Percentiles rank a stretch among this genome's conserved stretches.
These are phyloP conservation scores for Candida sithepensis DNA, from an alignment of 805 yeast species.

Conservation along the genomic window DNA sequence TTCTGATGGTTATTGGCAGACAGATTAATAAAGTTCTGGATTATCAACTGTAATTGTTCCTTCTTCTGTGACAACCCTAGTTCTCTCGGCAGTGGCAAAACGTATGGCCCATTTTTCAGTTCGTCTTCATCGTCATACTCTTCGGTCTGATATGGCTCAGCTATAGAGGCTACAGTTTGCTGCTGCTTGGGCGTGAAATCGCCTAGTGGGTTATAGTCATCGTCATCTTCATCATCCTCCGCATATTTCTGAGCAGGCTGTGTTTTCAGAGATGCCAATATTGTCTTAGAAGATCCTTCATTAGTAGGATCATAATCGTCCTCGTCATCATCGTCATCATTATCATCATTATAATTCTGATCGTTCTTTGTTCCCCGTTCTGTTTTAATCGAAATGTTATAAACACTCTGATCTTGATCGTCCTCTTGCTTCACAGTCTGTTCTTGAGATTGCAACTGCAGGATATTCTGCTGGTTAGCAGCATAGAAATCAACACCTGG, in stretches of 20 bases:
- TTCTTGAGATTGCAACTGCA: constrained; percentile 5
- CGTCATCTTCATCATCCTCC: constrained; percentile 32
- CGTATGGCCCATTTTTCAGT: constrained; percentile 30
- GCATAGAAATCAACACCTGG: constrained; percentile 3
- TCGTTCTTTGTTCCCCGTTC: no score
- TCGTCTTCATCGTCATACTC: constrained; percentile 19
- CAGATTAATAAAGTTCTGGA: constrained; percentile 54
- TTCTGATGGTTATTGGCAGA: constrained; percentile 33
- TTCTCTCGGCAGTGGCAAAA: constrained; percentile 54
- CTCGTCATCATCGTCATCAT: constrained; percentile 3
- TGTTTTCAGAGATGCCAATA: not conserved
- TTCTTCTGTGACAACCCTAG: constrained; percentile 53
- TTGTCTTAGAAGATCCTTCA: not conserved
- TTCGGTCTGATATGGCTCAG: constrained; percentile 10
- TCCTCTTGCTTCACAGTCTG: constrained; percentile 1
- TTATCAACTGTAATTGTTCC: constrained; percentile 51
- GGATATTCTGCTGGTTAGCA: not conserved
- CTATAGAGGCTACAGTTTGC: not conserved
- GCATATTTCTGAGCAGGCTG: not conserved
- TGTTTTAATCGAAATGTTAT: not conserved
- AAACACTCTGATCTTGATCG: not conserved
- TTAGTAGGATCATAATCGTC: not conserved
- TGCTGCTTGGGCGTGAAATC: not conserved
- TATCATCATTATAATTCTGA: constrained; percentile 14
- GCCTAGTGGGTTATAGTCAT: constrained; percentile 11